Conservation (phyloP, 495 filamentous ascomycete species). For the Aspergillus hancockii region DNA sequence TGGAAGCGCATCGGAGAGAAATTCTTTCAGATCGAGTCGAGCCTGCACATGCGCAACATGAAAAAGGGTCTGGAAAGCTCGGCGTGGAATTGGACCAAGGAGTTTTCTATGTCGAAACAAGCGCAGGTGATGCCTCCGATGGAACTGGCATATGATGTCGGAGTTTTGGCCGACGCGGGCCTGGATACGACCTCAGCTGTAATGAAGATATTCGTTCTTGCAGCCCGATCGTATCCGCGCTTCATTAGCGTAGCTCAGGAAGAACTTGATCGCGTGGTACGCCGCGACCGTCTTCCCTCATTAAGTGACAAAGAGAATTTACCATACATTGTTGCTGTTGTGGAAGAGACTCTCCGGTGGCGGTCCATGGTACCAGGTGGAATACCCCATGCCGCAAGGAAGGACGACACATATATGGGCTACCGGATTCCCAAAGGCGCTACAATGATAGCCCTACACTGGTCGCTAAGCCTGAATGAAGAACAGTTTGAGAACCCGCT, state of each 20-base stretch:
- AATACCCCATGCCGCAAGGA: slow-evolving; percentile 51
- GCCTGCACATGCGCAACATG: slow-evolving; percentile 17
- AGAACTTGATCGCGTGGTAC: slow-evolving; percentile 38
- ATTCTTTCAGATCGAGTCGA: slow-evolving; percentile 14
- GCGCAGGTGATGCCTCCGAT: slow-evolving; percentile 15
- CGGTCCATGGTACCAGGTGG: slow-evolving; percentile 32
- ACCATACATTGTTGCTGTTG: slow-evolving; percentile 34
- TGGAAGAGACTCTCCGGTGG: slow-evolving; percentile 43
- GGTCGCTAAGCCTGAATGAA: slow-evolving; percentile 44
- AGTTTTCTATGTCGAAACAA: slow-evolving; percentile 14
- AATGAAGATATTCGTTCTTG: slow-evolving; percentile 40
- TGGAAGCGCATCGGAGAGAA: slow-evolving; percentile 28
- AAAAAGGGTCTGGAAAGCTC: slow-evolving; percentile 5
- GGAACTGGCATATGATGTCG: slow-evolving; percentile 39
- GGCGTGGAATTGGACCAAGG: slow-evolving; percentile 31
- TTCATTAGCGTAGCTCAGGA: slow-evolving; percentile 48
- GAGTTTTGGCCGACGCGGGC: slow-evolving; percentile 40
- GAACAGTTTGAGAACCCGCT: slow-evolving; percentile 35
- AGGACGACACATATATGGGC: slow-evolving; percentile 56
- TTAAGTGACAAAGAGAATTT: slow-evolving; percentile 23
- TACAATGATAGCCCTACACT: slow-evolving; percentile 42
- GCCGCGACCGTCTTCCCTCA: slow-evolving; percentile 21
- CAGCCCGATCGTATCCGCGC: slow-evolving; percentile 35
- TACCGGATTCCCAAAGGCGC: slow-evolving; percentile 51
- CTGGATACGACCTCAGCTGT: slow-evolving; percentile 34